Conservation (phyloP, 2,329 filamentous ascomycete species). For the Fusarium sp. region DNA sequence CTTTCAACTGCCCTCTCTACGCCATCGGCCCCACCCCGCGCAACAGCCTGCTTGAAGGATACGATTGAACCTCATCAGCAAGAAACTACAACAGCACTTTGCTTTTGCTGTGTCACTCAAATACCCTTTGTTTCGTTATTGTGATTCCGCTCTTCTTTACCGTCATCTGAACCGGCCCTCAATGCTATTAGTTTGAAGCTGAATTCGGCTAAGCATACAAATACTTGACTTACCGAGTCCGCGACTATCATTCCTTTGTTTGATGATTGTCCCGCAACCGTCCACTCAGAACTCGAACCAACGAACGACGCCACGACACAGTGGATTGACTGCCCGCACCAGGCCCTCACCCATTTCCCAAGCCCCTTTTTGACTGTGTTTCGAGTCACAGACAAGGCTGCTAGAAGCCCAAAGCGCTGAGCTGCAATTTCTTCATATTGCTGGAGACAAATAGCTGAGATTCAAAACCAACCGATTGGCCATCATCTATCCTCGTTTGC, state of each 20-base stretch:
- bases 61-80: conserved; percentile 16
- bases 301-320: conserved; percentile 32
- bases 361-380: conserved; percentile 30
- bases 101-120: conserved; percentile 10
- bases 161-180: neutral
- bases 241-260: conserved; percentile 31
- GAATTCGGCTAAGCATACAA: neutral
- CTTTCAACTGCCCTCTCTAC: conserved; percentile 14
- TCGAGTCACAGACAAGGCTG: conserved; percentile 12
- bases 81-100: conserved; percentile 19
- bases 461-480: conserved; percentile 14
- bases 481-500: conserved; percentile 24
- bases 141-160: conserved; percentile 2
- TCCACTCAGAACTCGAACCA: conserved; percentile 36
- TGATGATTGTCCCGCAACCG: conserved; percentile 34
- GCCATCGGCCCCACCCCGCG: conserved; percentile 31
- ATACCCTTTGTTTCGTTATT: neutral
- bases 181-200: neutral
- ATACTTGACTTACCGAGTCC: conserved; percentile 20
- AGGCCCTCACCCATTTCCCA: conserved; percentile 22
- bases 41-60: conserved; percentile 15
- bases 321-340: conserved; percentile 33
- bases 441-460: neutral
- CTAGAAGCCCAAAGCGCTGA: neutral
- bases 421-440: conserved; percentile 14